Evolutionary conservation across 1,284 basidiomycete species (phyloP), one percentile per base, ranked within the genome.

Genomic region (Ganoderma boninense): DNA sequence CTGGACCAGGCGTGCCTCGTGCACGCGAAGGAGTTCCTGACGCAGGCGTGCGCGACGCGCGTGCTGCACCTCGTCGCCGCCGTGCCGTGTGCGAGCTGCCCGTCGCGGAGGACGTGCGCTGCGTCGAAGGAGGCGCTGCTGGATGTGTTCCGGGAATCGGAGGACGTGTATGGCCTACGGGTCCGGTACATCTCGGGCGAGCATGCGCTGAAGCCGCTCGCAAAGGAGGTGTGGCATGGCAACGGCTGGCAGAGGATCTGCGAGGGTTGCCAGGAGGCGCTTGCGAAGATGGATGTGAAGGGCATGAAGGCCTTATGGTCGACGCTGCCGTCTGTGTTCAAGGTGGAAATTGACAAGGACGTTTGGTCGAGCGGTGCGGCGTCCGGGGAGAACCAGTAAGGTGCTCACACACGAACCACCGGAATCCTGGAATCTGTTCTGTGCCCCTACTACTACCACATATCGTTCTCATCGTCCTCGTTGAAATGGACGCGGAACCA

Each of bases 41-140:
- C 56, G 32, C 56, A 38, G 56, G 56, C 29, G 16, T 59, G 56
- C 56, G 56, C 56, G 29, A 59, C 18, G 56, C 56, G 56, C 56
- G 29, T 16, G 32, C 29, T 59, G 14, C 32, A 35, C 29, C 18
- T 59, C 6, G 26, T 59, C 18, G 26, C 56, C 32, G 56, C 56
- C 1, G 23, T 13, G 16, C 68, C 67, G 7, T 13, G 52, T 26
- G 20, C 52, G 14, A 3, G 11, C 52, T 54, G 52, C 52, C 4
- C 26, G 23, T 26, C 52, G 11, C 52, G 26, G 2, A 4, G 52
- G 52, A 6, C 11, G 26, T 54, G 52, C 52, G 13, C 4, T 23
- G 26, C 14, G 13, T 26, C 26, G 26, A 26, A 26, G 52, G 52
- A 54, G 52, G 52, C 52, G 5, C 10, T 26, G 52, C 52, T 54